Percentiles rank a stretch among this genome's conserved stretches.
phyloP scores from a whole-genome alignment of 306 rosid genomes.

The Malus sieversii region DNA sequence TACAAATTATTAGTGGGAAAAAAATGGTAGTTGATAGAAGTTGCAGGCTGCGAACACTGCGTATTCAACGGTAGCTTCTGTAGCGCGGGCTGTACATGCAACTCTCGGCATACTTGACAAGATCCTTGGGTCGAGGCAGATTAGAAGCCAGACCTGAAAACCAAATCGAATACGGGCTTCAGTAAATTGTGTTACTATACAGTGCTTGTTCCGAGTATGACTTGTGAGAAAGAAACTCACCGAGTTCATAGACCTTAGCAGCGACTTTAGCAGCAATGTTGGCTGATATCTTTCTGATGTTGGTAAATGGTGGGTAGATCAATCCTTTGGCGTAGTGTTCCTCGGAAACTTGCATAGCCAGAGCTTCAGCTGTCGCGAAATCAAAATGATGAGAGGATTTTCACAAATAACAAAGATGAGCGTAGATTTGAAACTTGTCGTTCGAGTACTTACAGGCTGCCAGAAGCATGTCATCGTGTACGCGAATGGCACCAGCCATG shows the following conservation, averaged over 20 bases:
- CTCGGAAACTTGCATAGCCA: constrained; percentile 69
- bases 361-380: constrained; percentile 72
- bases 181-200: not conserved
- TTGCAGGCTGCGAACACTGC: not conserved
- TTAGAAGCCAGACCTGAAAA: constrained; percentile 78
- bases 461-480: constrained; percentile 85
- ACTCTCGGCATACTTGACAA: constrained; percentile 83
- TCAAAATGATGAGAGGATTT: not conserved
- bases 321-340: constrained; percentile 76
- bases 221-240: constrained; percentile 32
- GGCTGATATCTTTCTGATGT: constrained; percentile 91
- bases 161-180: constrained; percentile 10
- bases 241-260: constrained; percentile 81
- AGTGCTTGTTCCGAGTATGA: not conserved
- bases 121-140: constrained; percentile 88
- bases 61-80: constrained; percentile 59
- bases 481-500: constrained; percentile 92
- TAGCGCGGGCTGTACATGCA: constrained; percentile 95
- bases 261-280: constrained; percentile 90
- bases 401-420: not conserved
- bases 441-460: constrained; percentile 75
- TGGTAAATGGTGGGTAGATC: constrained; percentile 96
- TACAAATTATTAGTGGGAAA: not conserved
- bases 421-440: not conserved
- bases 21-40: not conserved